phyloP scores from a whole-genome alignment of 2,329 filamentous ascomycete species.

The Xylaria sp. region DNA sequence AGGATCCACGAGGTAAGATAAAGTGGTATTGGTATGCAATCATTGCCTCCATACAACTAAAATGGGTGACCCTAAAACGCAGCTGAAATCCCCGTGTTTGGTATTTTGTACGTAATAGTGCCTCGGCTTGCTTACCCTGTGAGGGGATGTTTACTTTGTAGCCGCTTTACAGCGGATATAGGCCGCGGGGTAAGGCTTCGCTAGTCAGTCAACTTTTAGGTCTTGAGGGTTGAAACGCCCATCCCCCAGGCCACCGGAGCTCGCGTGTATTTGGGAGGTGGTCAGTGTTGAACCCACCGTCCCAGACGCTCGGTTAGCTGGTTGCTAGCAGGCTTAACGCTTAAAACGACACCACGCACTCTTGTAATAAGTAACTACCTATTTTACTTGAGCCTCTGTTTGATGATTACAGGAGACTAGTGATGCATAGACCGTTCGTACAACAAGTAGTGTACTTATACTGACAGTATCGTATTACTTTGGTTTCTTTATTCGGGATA shows the following conservation, averaged over 20 bases:
- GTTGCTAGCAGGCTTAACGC: background rate
- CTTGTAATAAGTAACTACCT: too few relatives aligned
- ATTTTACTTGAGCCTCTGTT: background rate
- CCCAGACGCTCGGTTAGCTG: background rate
- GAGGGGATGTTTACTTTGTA: background rate
- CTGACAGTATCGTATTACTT: background rate
- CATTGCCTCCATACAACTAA: background rate
- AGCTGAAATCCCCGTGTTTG: slow-evolving; percentile 11
- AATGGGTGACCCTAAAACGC: slow-evolving; percentile 3
- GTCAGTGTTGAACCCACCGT: background rate
- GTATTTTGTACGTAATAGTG: slow-evolving; percentile 35
- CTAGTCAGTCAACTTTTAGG: background rate
- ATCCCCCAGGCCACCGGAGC: background rate
- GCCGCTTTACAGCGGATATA: background rate
- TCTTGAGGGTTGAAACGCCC: background rate
- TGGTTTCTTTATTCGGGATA: background rate
- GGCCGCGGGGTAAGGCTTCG: slow-evolving; percentile 26
- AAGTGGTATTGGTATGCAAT: background rate
- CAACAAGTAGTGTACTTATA: background rate
- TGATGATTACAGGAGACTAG: background rate
- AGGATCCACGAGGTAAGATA: background rate
- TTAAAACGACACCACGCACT: background rate
- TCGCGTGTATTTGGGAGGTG: background rate
- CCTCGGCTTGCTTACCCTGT: slow-evolving; percentile 19
- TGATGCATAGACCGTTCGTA: background rate